Evolutionary conservation across 495 filamentous ascomycete genomes (phyloP).

Genomic region (Xylaria castorea): DNA sequence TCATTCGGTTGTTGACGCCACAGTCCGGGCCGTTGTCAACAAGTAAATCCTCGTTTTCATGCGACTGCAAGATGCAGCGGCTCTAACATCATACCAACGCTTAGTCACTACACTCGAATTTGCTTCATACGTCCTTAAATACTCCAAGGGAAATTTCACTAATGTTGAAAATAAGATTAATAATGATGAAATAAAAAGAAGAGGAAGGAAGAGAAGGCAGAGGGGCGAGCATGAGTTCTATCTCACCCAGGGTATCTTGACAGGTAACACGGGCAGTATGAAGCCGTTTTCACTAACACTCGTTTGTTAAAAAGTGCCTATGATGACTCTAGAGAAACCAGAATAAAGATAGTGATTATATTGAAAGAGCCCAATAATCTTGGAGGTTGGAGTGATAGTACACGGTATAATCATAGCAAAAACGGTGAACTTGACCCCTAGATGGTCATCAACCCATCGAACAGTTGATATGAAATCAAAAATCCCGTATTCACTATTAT

Average conservation of each 20-base stretch:
- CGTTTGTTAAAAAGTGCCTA: neutral
- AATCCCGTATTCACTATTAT: neutral
- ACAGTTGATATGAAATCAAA: neutral
- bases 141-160: neutral
- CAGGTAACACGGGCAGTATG: neutral
- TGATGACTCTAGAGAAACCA: neutral
- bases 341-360: neutral
- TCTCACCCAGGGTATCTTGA: neutral
- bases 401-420: neutral
- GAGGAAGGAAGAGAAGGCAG: too few species aligned
- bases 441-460: neutral
- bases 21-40: neutral
- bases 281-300: neutral
- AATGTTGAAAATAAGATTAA: neutral
- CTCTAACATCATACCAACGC: neutral
- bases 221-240: neutral
- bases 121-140: neutral
- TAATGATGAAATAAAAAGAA: neutral
- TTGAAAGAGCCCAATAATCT: neutral
- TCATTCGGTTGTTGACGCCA: slow-evolving; percentile 17
- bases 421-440: neutral
- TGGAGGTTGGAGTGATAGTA: neutral
- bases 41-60: slow-evolving; percentile 1
- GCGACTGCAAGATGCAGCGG: neutral
- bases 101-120: neutral